phyloP scores from a whole-genome alignment of 305 asterid genomes.

The Fraxinus baroniana region DNA sequence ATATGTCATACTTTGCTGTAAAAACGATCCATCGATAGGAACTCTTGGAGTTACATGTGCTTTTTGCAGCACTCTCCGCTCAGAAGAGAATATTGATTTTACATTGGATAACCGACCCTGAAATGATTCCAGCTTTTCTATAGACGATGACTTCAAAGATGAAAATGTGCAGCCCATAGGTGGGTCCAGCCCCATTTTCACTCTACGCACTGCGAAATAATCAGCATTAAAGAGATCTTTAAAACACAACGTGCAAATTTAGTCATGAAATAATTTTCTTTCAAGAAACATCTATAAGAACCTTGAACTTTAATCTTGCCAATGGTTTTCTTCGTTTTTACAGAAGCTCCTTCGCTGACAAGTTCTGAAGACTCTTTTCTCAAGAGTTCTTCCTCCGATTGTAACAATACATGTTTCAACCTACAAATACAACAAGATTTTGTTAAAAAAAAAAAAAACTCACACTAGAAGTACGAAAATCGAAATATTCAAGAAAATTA shows the following conservation, averaged over 20 bases:
- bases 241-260: constrained; percentile 9
- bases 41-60: constrained; percentile 54
- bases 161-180: constrained; percentile 81
- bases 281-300: constrained; percentile 22
- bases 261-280: constrained; percentile 13
- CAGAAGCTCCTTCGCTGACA: constrained; percentile 72
- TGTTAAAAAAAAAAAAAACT: background rate
- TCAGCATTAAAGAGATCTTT: background rate
- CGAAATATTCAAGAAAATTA: background rate
- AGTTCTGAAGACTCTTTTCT: constrained; percentile 61
- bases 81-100: constrained; percentile 68
- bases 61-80: constrained; percentile 57
- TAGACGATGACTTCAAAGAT: constrained; percentile 58
- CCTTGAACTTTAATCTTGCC: constrained; percentile 95
- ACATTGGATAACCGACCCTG: constrained; percentile 62
- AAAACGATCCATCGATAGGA: constrained; percentile 54
- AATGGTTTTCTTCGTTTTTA: constrained; percentile 72
- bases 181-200: constrained; percentile 83
- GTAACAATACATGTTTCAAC: constrained; percentile 66
- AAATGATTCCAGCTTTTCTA: constrained; percentile 62
- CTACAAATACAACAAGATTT: constrained; percentile 32
- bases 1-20: constrained; percentile 64
- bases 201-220: constrained; percentile 73
- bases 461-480: background rate
- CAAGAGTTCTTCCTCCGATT: constrained; percentile 86